These are phyloP conservation scores for Ocimum tenuiflorum DNA, from an alignment of 257 asterid species.

Conservation along the genomic window DNA sequence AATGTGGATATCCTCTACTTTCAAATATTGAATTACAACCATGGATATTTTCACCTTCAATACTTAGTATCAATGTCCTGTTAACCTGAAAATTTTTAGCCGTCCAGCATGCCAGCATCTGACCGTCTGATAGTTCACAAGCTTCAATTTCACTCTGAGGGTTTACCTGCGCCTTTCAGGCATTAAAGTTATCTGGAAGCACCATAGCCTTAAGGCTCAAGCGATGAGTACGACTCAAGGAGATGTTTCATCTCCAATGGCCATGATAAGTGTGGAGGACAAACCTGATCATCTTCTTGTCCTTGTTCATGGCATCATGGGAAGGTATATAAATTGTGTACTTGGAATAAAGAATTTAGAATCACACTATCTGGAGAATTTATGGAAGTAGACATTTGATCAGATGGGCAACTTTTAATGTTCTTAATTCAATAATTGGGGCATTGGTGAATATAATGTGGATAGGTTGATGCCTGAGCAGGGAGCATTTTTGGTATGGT, in stretches of 20 bases:
- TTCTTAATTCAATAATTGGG: background rate
- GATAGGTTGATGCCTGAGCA: background rate
- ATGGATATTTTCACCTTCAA: background rate
- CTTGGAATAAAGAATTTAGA: constrained; percentile 4
- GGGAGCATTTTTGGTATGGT: background rate
- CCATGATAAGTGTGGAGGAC: constrained; percentile 24
- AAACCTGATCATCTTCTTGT: constrained; percentile 50
- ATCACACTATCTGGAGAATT: background rate
- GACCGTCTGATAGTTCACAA: background rate
- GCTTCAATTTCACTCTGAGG: background rate
- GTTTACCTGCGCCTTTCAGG: constrained; percentile 26
- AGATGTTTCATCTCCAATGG: constrained; percentile 24
- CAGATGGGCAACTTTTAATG: background rate
- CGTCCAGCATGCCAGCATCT: background rate
- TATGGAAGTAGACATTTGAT: background rate
- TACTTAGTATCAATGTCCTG: background rate
- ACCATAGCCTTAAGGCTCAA: constrained; percentile 22
- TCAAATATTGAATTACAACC: background rate
- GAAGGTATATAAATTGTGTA: constrained; percentile 33
- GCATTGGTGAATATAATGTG: background rate
- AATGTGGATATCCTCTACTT: background rate
- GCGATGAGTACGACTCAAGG: constrained; percentile 36
- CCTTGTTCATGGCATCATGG: constrained; percentile 57
- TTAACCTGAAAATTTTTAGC: background rate
- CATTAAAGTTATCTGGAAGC: constrained; percentile 30